Evolutionary conservation across 2,329 filamentous ascomycete species (phyloP).

Genomic region (Aspergillus aculeatus): DNA sequence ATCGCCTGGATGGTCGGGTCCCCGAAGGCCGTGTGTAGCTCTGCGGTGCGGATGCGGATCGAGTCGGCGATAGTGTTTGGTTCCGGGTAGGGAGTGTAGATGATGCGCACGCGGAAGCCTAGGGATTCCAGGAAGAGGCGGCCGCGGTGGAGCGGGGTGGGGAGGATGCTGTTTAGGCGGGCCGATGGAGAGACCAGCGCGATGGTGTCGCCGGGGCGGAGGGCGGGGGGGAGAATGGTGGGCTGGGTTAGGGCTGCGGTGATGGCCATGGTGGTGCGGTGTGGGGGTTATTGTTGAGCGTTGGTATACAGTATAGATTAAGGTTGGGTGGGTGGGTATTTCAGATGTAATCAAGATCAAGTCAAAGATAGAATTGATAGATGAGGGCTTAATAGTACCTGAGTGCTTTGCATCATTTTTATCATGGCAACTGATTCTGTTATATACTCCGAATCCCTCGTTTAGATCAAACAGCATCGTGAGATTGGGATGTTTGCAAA

Average conservation of each 20-base stretch:
- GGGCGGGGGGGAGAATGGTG: constrained; percentile 15
- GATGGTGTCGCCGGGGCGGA: constrained; percentile 28
- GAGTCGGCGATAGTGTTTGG: neutral
- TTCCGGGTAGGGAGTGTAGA: neutral
- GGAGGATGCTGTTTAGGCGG: constrained; percentile 26
- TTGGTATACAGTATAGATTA: no score
- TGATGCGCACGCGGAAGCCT: neutral
- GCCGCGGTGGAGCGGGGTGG: constrained; percentile 6
- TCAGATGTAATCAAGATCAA: no score
- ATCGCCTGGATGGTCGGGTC: constrained; percentile 26
- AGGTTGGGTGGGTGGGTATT: no score
- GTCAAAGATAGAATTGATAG: no score
- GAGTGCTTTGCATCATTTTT: no score
- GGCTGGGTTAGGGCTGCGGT: neutral
- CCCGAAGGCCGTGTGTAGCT: neutral
- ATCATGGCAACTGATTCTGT: no score
- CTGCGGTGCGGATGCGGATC: constrained; percentile 14
- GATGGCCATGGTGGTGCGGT: neutral
- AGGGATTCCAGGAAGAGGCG: neutral
- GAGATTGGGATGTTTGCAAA: neutral
- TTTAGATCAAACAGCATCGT: no score
- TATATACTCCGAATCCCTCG: no score
- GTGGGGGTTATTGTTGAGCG: no score
- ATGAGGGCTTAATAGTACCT: no score
- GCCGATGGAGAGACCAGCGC: constrained; percentile 32